Base-by-base conservation (phyloP, 2,329 filamentous ascomycete species). In the Trichoderma polysporum region DNA sequence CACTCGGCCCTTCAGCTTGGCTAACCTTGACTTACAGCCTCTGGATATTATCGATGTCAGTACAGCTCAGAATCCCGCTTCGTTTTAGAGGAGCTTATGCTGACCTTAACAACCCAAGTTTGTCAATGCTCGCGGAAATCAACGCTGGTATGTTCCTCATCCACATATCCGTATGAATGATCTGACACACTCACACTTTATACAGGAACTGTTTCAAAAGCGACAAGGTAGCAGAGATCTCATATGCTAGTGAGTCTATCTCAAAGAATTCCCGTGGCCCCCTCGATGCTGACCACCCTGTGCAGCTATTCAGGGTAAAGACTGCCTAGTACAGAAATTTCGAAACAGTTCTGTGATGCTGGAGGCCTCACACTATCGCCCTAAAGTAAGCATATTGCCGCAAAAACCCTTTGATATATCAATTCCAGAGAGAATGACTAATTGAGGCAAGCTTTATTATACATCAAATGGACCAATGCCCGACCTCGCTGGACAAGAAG, bases 301-400 rank as follows among this genome's bases (percentile, higher is more conserved):
- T 57, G 49, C 66, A 93, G 91, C 94, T 13, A 94, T 97, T 68
- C 95, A 99, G 81, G 95, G 95, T 53, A 90, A 91, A 70, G 93
- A 97, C 74, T 94, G 92, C 70, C 84, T 98, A 0, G 88, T 97
- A 7, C 91, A 96, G 77, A 97, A 98, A 76, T 99, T 99, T 75
- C 90, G 95, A 39, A 99, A 99, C 81, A 97, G 93, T 45, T 94
- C 93, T 0, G 93, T 99, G 33, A 97, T 98, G 93, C 83, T 94
- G 0, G 94, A 98, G 79, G 86, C 89, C 12, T 83, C 88, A 0
- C 88, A 90, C 61, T 97, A 93, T 73, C 89, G 93, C 0, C 95
- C 95, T 0, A 96, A 96, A 84, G 91, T 93, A 77, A 71, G 76
- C 68, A 4, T 47, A 9, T 15, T 33, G 13, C 35, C 8, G 2